Conservation (phyloP, 2,329 filamentous ascomycete genomes). For the Venturia carpophila region DNA sequence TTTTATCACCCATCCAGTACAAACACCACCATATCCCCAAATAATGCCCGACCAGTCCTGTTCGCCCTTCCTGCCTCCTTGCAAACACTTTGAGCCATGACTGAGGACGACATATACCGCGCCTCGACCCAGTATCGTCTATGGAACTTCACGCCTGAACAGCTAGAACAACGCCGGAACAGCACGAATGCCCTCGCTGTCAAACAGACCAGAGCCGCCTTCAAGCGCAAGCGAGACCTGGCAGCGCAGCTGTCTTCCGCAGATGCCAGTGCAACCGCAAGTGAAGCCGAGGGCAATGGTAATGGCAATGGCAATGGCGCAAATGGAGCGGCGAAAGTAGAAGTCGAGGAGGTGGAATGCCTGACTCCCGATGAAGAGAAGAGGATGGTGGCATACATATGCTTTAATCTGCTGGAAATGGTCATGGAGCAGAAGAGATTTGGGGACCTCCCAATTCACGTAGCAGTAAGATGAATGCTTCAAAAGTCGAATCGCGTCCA, state of each 20-base stretch:
- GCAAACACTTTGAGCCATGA: slow-evolving; percentile 45
- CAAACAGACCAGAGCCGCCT: slow-evolving; percentile 54
- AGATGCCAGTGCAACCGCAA: not conserved
- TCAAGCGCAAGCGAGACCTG: slow-evolving; percentile 35
- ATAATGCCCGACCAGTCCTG: not conserved
- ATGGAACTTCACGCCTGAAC: slow-evolving; percentile 80
- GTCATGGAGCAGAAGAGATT: slow-evolving; percentile 15
- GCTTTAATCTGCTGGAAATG: slow-evolving; percentile 49
- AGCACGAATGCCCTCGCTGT: slow-evolving; percentile 75
- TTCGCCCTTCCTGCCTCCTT: not conserved
- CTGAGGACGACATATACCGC: slow-evolving; percentile 86
- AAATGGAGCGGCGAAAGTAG: slow-evolving; percentile 27
- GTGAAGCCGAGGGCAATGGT: slow-evolving; percentile 21
- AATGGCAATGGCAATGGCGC: slow-evolving; percentile 22
- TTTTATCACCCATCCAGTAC: not conserved
- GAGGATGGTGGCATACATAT: slow-evolving; percentile 73
- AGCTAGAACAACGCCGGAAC: slow-evolving; percentile 62
- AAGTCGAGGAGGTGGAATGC: slow-evolving; percentile 59
- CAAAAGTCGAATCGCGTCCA: slow-evolving; percentile 37
- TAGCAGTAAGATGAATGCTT: slow-evolving; percentile 47
- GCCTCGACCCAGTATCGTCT: slow-evolving; percentile 82
- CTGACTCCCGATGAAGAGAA: slow-evolving; percentile 78
- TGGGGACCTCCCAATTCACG: not conserved
- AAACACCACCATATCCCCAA: not conserved
- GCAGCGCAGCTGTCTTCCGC: not conserved